A percentile compares a stretch with the other conserved stretches of the same genome.
These are phyloP conservation scores for Suhomyces taliae DNA, from an alignment of 1,139 yeast genomes.

Conservation along the genomic window DNA sequence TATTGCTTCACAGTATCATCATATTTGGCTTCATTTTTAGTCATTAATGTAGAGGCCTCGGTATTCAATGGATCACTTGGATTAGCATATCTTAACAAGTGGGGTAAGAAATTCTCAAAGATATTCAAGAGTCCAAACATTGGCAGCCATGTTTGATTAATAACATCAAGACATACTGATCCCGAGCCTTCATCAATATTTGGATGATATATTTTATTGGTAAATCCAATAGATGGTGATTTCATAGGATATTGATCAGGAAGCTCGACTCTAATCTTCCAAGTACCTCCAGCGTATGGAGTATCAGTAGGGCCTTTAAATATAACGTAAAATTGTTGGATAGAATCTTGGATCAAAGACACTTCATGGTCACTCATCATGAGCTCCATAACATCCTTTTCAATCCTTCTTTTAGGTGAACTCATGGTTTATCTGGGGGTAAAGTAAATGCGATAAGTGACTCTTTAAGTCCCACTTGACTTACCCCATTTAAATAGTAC, in stretches of 20 bases:
- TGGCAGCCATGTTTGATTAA: slow-evolving; percentile 98
- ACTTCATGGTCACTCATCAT: slow-evolving; percentile 96
- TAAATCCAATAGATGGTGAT: slow-evolving; percentile 94
- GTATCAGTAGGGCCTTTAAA: slow-evolving; percentile 87
- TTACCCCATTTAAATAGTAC: too few species aligned
- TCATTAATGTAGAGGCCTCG: slow-evolving; percentile 82
- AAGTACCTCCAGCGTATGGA: slow-evolving; percentile 86
- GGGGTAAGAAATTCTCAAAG: slow-evolving; percentile 92
- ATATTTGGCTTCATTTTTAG: slow-evolving; percentile 69
- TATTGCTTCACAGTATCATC: slow-evolving; percentile 70
- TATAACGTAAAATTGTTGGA: slow-evolving; percentile 87
- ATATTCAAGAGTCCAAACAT: slow-evolving; percentile 91
- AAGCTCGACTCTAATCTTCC: slow-evolving; percentile 91
- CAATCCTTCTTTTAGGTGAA: slow-evolving; percentile 85
- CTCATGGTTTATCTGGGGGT: slow-evolving; percentile 37
- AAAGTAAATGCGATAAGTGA: background rate
- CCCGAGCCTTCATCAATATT: slow-evolving; percentile 90
- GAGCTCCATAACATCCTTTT: slow-evolving; percentile 95
- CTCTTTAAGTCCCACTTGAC: background rate
- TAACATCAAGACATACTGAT: slow-evolving; percentile 92
- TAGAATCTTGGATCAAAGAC: slow-evolving; percentile 76
- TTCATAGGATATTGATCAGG: slow-evolving; percentile 96
- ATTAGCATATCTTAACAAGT: slow-evolving; percentile 85
- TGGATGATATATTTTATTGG: slow-evolving; percentile 90
- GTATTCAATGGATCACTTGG: slow-evolving; percentile 93